Conservation (phyloP, 2,329 filamentous ascomycete species). For the Monilinia vaccinii-corymbosi region DNA sequence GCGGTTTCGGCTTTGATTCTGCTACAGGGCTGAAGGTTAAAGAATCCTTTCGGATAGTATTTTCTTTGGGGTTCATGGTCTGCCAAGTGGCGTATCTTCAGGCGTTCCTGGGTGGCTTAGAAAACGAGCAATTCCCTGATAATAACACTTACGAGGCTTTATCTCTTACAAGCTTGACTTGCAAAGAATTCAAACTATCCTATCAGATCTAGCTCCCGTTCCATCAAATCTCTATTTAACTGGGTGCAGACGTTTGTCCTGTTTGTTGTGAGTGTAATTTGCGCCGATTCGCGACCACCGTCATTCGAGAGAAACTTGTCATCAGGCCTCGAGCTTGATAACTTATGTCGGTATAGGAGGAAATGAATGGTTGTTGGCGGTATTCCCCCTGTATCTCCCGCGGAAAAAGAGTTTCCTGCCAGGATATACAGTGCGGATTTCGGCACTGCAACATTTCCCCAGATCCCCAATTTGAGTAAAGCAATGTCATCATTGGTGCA, state of each 20-base stretch:
- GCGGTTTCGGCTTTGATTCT: neutral
- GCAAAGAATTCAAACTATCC: neutral
- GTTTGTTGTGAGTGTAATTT: neutral
- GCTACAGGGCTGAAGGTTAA: neutral
- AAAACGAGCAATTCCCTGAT: neutral
- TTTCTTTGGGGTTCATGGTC: neutral
- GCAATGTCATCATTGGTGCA: neutral
- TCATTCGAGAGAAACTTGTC: neutral
- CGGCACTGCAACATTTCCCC: neutral
- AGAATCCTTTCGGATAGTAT: neutral
- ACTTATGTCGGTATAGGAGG: neutral
- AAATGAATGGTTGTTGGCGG: neutral
- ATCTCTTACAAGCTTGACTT: neutral
- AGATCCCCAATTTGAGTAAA: neutral
- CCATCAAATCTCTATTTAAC: neutral
- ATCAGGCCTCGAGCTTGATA: neutral
- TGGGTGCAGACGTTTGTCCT: neutral
- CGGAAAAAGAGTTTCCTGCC: neutral
- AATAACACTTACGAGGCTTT: neutral
- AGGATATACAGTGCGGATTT: neutral
- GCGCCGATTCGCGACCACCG: neutral
- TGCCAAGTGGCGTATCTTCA: neutral
- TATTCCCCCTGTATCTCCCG: neutral
- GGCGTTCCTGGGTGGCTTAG: neutral
- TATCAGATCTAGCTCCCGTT: neutral